Evolutionary conservation across 345 rosid genomes (phyloP).

Genomic region (Eucalyptus cladocalyx): DNA sequence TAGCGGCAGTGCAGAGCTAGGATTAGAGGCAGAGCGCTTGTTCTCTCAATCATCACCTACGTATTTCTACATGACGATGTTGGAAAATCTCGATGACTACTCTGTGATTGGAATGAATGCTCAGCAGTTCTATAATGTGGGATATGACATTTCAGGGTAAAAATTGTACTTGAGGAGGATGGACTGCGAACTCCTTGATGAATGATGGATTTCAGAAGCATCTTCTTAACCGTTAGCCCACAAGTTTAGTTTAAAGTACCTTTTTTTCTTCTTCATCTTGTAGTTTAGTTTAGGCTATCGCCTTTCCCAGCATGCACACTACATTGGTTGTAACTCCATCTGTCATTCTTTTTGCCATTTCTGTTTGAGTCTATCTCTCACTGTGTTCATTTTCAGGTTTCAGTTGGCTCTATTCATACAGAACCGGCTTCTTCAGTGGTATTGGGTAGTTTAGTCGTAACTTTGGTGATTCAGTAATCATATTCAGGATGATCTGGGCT

Average conservation of each 20-base stretch:
- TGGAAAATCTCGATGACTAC: not conserved
- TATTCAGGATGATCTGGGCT: no score
- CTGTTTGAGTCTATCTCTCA: no score
- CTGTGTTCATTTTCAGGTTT: no score
- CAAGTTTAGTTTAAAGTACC: not conserved
- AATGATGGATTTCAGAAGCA: not conserved
- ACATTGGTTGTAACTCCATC: no score
- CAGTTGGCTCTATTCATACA: no score
- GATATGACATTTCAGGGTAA: not conserved
- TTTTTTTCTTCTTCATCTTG: no score
- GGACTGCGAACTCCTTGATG: not conserved
- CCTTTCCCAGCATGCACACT: not conserved
- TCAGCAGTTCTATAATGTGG: not conserved
- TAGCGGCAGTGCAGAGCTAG: not conserved
- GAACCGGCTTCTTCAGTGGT: no score
- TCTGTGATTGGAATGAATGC: no score
- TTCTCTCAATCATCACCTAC: not conserved
- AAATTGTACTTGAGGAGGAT: not conserved
- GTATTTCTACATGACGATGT: not conserved
- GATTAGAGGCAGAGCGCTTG: not conserved
- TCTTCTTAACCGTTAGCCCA: not conserved
- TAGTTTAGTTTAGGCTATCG: no score
- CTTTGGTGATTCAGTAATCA: no score
- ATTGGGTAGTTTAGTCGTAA: no score
- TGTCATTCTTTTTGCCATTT: accelerated